Evolutionary conservation across 176 grass and related monocot genomes (phyloP), one percentile per base, ranked within the genome.

Genomic region (Paspalum vaginatum): DNA sequence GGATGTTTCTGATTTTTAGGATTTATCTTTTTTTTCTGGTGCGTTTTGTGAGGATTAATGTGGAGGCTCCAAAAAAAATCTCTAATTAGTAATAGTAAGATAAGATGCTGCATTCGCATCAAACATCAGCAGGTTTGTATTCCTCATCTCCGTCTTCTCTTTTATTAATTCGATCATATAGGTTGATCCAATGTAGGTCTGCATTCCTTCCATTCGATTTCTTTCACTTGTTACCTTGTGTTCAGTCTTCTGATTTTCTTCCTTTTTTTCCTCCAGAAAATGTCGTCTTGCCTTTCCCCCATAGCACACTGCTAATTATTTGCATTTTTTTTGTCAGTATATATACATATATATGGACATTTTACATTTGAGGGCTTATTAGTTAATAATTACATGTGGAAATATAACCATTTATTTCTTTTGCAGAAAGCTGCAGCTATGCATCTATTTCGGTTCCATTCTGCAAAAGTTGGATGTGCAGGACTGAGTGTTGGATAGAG

Each of bases 381-480:
- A 8, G 21, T 58, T 24, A 27, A 24, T 4, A 24, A 26, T 5
- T 2, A 8, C 67, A 48, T 70, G 18, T 70, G 43, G 13, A 70
- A 26, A 70, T 44, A 18, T 62, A 37, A 11, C 4, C 8, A 10
- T 11, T 0, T 13, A 12, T 47, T 11, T 24, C 27, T 25, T 70
- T 70, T 50, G 12, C 22, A 70, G 22, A 26, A 0, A 24, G 0
- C 45, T 70, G 68, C 45, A 47, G 45, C 6, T 32, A 70, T 26
- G 12, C 5, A 48, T 8, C 4, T 70, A 0, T 16, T 48, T 49
- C 20, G 7, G 4, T 61, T 61, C 59, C 59, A 61, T 61, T 61
- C 24, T 61, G 59, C 32, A 61, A 61, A 37, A 32, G 59, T 37
- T 61, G 59, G 59, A 61, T 32, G 59, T 61, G 24, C 59, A 61